Evolutionary conservation across 1,139 yeast species (phyloP).

Genomic region (Zhuliangozyma blackwelliae): DNA sequence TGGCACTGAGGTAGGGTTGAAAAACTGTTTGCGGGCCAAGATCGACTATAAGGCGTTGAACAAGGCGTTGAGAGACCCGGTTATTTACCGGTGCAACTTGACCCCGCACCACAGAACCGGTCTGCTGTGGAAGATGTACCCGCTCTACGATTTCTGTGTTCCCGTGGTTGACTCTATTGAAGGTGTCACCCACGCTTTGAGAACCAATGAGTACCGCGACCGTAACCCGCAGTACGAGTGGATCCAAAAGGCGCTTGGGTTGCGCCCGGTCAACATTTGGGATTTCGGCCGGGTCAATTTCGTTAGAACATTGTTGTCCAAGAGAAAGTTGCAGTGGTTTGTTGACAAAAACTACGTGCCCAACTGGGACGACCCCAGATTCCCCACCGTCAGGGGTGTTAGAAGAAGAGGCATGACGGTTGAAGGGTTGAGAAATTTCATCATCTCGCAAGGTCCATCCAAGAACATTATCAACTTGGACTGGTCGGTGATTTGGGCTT

Average conservation of each 20-base stretch:
- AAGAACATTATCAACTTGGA: constrained; percentile 93
- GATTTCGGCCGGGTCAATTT: constrained; percentile 96
- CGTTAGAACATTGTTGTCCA: constrained; percentile 87
- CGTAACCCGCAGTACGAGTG: constrained; percentile 97
- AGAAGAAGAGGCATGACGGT: constrained; percentile 99
- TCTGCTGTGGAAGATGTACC: constrained; percentile 85
- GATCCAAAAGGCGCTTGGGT: constrained; percentile 75
- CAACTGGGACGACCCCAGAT: constrained; percentile 98
- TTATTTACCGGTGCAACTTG: constrained; percentile 90
- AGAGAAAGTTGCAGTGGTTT: constrained; percentile 98
- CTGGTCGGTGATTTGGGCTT: constrained; percentile 96
- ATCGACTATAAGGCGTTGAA: constrained; percentile 84
- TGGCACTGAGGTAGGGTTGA: constrained; percentile 86
- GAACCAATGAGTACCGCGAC: constrained; percentile 97
- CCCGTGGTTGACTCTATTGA: constrained; percentile 92
- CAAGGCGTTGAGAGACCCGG: constrained; percentile 96
- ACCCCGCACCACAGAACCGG: constrained; percentile 98
- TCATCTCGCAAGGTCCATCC: constrained; percentile 94
- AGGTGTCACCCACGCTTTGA: constrained; percentile 95
- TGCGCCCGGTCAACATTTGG: constrained; percentile 94
- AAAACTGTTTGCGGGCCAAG: constrained; percentile 92
- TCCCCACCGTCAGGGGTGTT: constrained; percentile 98
- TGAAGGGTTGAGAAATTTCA: constrained; percentile 90
- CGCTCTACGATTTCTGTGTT: constrained; percentile 97
- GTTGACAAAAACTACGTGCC: constrained; percentile 82